Percentiles rank a stretch among this genome's conserved stretches.
Evolutionary conservation across 805 yeast genomes (phyloP).

Genomic region (Myxozyma vanderwaltii): DNA sequence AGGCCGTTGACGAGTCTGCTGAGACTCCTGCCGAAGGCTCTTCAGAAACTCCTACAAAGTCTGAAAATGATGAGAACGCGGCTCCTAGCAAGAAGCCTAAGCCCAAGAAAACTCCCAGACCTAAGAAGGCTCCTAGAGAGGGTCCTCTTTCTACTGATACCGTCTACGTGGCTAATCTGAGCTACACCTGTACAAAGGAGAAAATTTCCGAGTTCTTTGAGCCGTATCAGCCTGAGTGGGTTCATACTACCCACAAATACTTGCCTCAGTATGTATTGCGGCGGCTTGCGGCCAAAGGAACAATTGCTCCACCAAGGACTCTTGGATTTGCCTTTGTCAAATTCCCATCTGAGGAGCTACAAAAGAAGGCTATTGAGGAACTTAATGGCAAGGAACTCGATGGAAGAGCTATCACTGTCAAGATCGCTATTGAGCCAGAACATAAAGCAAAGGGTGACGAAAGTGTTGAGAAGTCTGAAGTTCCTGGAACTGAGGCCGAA

Average conservation of each 20-base stretch:
- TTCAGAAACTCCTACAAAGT: neutral
- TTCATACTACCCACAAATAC: slow-evolving; percentile 58
- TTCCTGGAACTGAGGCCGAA: no score
- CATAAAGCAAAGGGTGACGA: slow-evolving; percentile 34
- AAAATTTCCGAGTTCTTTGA: slow-evolving; percentile 36
- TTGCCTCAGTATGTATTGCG: slow-evolving; percentile 50
- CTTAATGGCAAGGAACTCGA: slow-evolving; percentile 63
- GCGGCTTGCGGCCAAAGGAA: slow-evolving; percentile 50
- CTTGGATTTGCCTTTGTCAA: slow-evolving; percentile 66
- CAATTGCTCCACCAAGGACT: slow-evolving; percentile 48
- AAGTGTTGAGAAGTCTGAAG: neutral
- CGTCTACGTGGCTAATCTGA: slow-evolving; percentile 63
- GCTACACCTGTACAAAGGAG: slow-evolving; percentile 45
- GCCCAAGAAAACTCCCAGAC: slow-evolving; percentile 16
- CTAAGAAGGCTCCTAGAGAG: slow-evolving; percentile 44
- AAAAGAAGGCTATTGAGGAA: slow-evolving; percentile 68
- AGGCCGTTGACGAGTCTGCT: neutral
- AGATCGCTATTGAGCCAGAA: slow-evolving; percentile 67
- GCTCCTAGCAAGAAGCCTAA: slow-evolving; percentile 11
- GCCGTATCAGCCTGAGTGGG: slow-evolving; percentile 56
- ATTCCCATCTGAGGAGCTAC: slow-evolving; percentile 61
- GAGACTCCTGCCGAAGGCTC: neutral
- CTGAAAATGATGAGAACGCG: slow-evolving; percentile 11
- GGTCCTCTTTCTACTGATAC: slow-evolving; percentile 61
- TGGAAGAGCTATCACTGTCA: slow-evolving; percentile 67